phyloP scores from a whole-genome alignment of 140 eudicot species.

The Erigeron philadelphicus region DNA sequence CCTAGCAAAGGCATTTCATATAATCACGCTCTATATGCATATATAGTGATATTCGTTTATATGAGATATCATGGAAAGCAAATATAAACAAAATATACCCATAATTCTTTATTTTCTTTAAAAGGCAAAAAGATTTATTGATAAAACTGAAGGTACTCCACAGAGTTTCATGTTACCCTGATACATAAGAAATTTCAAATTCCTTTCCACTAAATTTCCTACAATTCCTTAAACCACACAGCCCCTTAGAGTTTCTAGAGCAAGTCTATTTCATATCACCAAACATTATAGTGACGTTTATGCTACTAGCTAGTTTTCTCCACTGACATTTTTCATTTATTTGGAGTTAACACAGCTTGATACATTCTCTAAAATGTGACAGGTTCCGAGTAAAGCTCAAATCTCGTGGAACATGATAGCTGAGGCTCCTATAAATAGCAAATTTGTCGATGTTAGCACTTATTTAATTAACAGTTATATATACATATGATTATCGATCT shows the following conservation, averaged over 20 bases:
- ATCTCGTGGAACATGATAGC: not conserved
- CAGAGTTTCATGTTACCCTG: too few relatives aligned
- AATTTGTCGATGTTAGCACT: not conserved
- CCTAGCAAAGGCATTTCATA: too few relatives aligned
- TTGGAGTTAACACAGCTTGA: not conserved
- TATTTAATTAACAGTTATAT: not conserved
- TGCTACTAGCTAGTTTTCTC: not conserved
- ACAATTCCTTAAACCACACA: too few relatives aligned
- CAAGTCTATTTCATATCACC: not conserved
- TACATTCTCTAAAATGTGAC: not conserved
- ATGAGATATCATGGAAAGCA: too few relatives aligned
- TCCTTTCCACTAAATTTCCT: too few relatives aligned
- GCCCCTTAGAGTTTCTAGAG: not conserved
- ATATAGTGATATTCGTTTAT: too few relatives aligned
- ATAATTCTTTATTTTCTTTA: too few relatives aligned
- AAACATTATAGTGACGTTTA: not conserved
- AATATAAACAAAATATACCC: too few relatives aligned
- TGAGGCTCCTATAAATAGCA: conserved; percentile 53
- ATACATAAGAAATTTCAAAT: too few relatives aligned
- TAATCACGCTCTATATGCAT: too few relatives aligned
- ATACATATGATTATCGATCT: not conserved
- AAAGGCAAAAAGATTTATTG: too few relatives aligned
- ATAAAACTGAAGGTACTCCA: too few relatives aligned
- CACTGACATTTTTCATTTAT: not conserved
- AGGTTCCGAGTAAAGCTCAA: not conserved